Percentiles rank a stretch among this genome's conserved stretches.
Evolutionary conservation across 169 alveolate genomes (phyloP).

Genomic region (Plasmodium reichenowi): DNA sequence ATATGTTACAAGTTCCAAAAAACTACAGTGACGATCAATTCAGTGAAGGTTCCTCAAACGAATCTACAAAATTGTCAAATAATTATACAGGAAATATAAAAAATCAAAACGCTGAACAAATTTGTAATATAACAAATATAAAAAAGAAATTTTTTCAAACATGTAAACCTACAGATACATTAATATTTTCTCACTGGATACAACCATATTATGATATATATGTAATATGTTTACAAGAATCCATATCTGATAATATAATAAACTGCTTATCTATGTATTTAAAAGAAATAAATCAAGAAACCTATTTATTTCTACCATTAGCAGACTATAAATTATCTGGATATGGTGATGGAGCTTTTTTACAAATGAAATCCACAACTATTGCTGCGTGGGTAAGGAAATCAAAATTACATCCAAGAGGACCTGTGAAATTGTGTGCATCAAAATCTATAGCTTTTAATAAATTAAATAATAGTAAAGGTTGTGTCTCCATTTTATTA

Average conservation of each 20-base stretch:
- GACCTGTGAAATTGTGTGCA: conserved; percentile 77
- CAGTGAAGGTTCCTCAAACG: neutral
- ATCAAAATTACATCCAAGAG: conserved; percentile 75
- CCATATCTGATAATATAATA: conserved; percentile 84
- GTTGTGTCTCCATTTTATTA: conserved; percentile 86
- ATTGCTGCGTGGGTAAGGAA: conserved; percentile 82
- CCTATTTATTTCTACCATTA: conserved; percentile 79
- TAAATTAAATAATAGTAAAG: conserved; percentile 88
- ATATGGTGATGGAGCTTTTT: conserved; percentile 89
- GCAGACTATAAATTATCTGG: conserved; percentile 88
- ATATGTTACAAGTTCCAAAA: neutral
- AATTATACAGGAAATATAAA: neutral
- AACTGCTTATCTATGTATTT: conserved; percentile 79
- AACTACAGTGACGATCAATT: neutral
- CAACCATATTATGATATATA: conserved; percentile 86
- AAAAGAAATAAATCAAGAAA: conserved; percentile 78
- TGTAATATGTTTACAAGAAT: conserved; percentile 87
- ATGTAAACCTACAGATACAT: conserved; percentile 64
- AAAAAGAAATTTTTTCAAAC: conserved; percentile 4
- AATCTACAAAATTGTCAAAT: neutral
- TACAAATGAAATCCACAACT: conserved; percentile 87
- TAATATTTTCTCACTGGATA: conserved; percentile 86
- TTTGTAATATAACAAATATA: neutral
- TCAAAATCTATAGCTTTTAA: conserved; percentile 80
- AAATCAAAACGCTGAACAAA: neutral